A percentile compares a stretch with the other conserved stretches of the same genome.
Conservation (phyloP, 2,329 filamentous ascomycete genomes). For the Ceratocystis huliohia region DNA sequence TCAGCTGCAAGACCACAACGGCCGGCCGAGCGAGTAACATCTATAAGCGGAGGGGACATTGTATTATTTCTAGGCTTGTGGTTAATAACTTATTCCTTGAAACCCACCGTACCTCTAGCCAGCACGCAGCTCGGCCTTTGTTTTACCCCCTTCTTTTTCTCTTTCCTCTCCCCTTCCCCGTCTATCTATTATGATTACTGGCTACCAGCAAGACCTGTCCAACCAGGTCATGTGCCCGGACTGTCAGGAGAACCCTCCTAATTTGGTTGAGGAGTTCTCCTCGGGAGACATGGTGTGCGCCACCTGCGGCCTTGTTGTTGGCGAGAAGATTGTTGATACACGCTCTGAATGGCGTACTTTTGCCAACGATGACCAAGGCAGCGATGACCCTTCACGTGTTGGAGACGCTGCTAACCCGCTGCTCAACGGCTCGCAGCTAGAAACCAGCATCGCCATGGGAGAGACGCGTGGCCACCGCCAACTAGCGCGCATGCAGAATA, state of each 20-base stretch:
- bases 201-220: slow-evolving; percentile 73
- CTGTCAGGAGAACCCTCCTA: slow-evolving; percentile 83
- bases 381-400: slow-evolving; percentile 94
- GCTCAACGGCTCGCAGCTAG: slow-evolving; percentile 76
- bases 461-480: slow-evolving; percentile 61
- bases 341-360: slow-evolving; percentile 98
- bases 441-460: slow-evolving; percentile 75
- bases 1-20: neutral
- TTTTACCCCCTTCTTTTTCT: neutral
- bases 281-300: slow-evolving; percentile 86
- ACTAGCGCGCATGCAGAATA: slow-evolving; percentile 73
- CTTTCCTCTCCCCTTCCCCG: neutral
- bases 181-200: slow-evolving; percentile 23
- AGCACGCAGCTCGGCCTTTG: neutral
- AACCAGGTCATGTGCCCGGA: slow-evolving; percentile 77
- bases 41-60: neutral
- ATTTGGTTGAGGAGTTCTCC: slow-evolving; percentile 84
- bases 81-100: slow-evolving; percentile 1
- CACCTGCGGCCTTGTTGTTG: slow-evolving; percentile 81
- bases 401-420: slow-evolving; percentile 86
- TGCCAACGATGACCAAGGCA: slow-evolving; percentile 92
- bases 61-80: neutral
- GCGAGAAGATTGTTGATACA: slow-evolving; percentile 84
- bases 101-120: neutral
- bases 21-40: neutral